phyloP scores from a whole-genome alignment of 495 filamentous ascomycete species.

The Thermothielavioides terrestris region DNA sequence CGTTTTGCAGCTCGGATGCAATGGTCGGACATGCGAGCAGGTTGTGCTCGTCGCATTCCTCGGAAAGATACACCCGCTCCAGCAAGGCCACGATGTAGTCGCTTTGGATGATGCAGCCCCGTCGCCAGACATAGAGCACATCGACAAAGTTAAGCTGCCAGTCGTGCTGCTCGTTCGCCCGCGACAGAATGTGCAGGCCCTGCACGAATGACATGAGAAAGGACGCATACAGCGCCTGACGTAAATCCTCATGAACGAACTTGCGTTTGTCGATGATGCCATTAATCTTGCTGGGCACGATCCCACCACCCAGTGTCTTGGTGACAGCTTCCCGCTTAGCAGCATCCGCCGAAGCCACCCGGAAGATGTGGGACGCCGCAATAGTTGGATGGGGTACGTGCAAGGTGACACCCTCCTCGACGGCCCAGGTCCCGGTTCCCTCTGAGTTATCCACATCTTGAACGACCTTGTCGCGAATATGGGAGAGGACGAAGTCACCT shows the following conservation, averaged over 20 bases:
- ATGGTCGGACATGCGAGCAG: constrained; percentile 44
- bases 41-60: constrained; percentile 21
- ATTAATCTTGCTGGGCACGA: background rate
- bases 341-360: constrained; percentile 56
- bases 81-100: constrained; percentile 58
- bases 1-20: constrained; percentile 45
- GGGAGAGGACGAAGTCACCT: constrained; percentile 47
- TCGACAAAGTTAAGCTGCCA: constrained; percentile 55
- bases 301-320: constrained; percentile 21
- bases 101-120: constrained; percentile 65
- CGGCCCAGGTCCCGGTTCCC: constrained; percentile 59
- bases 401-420: constrained; percentile 51
- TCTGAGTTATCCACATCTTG: constrained; percentile 61
- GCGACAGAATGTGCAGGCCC: constrained; percentile 58
- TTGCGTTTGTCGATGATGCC: constrained; percentile 34
- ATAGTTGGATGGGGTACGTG: constrained; percentile 62
- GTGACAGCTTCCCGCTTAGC: constrained; percentile 43
- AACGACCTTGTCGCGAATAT: constrained; percentile 67
- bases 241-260: constrained; percentile 51
- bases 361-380: constrained; percentile 54
- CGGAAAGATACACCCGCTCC: constrained; percentile 27
- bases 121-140: constrained; percentile 61
- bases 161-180: constrained; percentile 49
- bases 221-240: constrained; percentile 51
- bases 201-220: constrained; percentile 59